These are phyloP conservation scores for Syncephalastrum monosporum DNA, from an alignment of 371 early-diverging fungal species.

Conservation along the genomic window DNA sequence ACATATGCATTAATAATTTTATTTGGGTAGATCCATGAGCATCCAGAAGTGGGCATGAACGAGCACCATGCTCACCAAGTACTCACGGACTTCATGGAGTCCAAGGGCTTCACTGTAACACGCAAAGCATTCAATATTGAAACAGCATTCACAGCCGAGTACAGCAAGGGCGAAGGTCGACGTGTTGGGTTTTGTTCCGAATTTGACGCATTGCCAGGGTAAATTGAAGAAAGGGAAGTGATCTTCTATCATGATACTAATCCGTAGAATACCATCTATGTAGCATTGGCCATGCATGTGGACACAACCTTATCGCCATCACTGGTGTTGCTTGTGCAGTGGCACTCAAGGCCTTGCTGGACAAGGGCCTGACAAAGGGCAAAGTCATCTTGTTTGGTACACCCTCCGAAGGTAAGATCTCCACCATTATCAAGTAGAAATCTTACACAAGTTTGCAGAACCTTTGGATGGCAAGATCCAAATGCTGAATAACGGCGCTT, in stretches of 20 bases:
- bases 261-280: neutral
- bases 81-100: conserved; percentile 55
- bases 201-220: conserved; percentile 65
- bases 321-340: conserved; percentile 65
- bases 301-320: conserved; percentile 70
- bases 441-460: conserved; percentile 19
- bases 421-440: neutral
- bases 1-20: neutral
- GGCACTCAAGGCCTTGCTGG: conserved; percentile 56
- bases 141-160: conserved; percentile 67
- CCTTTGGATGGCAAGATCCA: conserved; percentile 67
- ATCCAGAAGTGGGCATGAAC: conserved; percentile 58
- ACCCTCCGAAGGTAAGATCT: conserved; percentile 63
- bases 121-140: conserved; percentile 51
- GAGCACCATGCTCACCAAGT: conserved; percentile 56
- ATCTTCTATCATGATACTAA: neutral
- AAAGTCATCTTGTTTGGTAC: conserved; percentile 75
- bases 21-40: conserved; percentile 47
- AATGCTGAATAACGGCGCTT: conserved; percentile 61
- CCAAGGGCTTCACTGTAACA: conserved; percentile 53
- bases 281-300: conserved; percentile 66
- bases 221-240: conserved; percentile 8
- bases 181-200: conserved; percentile 58
- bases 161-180: conserved; percentile 38
- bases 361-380: conserved; percentile 49